phyloP scores from a whole-genome alignment of 73 alveolate species.

The Stentor coeruleus region DNA sequence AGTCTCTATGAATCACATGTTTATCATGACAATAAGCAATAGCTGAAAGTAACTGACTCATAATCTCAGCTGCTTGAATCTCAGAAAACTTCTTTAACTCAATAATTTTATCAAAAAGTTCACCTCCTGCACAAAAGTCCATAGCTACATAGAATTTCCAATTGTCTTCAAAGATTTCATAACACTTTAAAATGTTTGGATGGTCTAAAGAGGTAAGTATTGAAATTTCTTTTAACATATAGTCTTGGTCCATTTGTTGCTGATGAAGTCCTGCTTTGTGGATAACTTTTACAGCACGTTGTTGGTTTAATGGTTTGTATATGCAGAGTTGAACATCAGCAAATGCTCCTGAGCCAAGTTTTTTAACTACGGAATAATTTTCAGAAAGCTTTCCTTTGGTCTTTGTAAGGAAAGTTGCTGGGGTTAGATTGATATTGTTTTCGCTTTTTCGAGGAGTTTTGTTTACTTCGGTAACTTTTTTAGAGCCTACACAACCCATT shows the following conservation, averaged over 20 bases:
- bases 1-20: constrained; percentile 55
- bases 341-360: constrained; percentile 1
- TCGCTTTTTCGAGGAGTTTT: too few species aligned
- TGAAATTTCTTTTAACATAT: background rate
- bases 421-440: too few species aligned
- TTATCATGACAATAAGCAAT: constrained; percentile 77
- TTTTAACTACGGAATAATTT: background rate
- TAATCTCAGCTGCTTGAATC: constrained; percentile 63
- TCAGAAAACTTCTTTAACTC: constrained; percentile 62
- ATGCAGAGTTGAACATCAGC: constrained; percentile 1
- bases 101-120: background rate
- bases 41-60: constrained; percentile 76
- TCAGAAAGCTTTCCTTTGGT: too few species aligned
- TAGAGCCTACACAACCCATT: too few species aligned
- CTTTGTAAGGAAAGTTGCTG: too few species aligned
- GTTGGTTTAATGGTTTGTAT: background rate
- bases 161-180: constrained; percentile 14
- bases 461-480: too few species aligned
- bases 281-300: background rate
- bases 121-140: background rate
- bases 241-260: background rate
- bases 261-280: background rate
- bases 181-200: constrained; percentile 11
- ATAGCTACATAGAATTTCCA: background rate
- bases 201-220: background rate